Percentiles rank a stretch among this genome's conserved stretches.
Conservation (phyloP, 345 rosid species). For the Salix arbutifolia region DNA sequence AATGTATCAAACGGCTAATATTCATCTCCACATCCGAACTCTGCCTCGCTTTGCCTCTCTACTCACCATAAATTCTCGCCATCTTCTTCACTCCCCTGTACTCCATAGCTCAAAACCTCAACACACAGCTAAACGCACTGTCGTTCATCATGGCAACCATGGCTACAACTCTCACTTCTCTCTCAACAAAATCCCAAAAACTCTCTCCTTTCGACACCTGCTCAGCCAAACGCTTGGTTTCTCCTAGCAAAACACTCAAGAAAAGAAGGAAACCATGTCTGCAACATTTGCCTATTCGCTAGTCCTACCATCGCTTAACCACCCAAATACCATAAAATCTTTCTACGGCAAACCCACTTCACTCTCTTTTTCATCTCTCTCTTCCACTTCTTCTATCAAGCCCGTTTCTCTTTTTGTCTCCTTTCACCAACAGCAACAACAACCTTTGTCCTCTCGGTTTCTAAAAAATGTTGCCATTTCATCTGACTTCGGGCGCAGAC, state of each 20-base stretch:
- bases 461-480: slow-evolving; percentile 55
- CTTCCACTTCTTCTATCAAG: slow-evolving; percentile 31
- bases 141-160: no score
- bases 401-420: slow-evolving; percentile 29
- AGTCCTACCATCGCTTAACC: slow-evolving; percentile 51
- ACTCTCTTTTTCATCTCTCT: slow-evolving; percentile 26
- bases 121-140: no score
- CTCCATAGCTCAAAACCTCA: no score
- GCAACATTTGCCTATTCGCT: slow-evolving; percentile 57
- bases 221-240: no score
- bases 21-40: no score
- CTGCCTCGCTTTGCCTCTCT: no score
- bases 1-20: no score
- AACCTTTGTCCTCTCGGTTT: slow-evolving; percentile 39
- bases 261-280: slow-evolving; percentile 43
- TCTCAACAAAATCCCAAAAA: no score
- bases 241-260: background rate
- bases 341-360: slow-evolving; percentile 31
- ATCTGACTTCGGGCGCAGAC: slow-evolving; percentile 53
- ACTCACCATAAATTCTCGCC: no score
- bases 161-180: no score
- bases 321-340: slow-evolving; percentile 40
- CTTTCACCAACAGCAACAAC: background rate
- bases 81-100: no score
- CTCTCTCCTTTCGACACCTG: no score